Evolutionary conservation across 257 asterid genomes (phyloP).

Genomic region (Nicotiana sylvestris): DNA sequence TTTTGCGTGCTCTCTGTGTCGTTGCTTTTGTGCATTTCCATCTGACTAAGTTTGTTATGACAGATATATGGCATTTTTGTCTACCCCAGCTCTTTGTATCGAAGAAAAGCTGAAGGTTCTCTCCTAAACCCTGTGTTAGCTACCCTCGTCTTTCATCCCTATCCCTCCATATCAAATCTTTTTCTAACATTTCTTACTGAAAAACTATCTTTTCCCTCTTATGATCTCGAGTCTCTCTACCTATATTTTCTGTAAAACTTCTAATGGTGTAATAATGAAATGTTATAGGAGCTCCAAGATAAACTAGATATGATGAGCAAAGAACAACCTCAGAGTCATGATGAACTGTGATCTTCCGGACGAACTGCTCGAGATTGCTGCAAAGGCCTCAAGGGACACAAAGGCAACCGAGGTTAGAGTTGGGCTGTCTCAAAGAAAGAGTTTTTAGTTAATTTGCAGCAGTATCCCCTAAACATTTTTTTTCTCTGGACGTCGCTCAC

Average conservation of each 20-base stretch:
- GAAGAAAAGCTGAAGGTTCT: slow-evolving; percentile 76
- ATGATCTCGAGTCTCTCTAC: not conserved
- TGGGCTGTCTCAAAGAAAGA: not conserved
- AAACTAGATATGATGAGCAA: slow-evolving; percentile 55
- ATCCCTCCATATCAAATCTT: not conserved
- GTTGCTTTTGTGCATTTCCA: not conserved
- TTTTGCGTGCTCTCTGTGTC: not conserved
- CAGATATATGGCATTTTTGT: slow-evolving; percentile 74
- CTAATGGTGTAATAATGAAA: not conserved
- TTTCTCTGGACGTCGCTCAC: not conserved
- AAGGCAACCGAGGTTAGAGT: not conserved
- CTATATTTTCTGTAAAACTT: not conserved
- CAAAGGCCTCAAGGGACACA: not conserved
- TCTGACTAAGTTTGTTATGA: slow-evolving; percentile 21
- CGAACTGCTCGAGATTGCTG: not conserved
- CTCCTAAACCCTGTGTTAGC: not conserved
- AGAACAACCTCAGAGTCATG: slow-evolving; percentile 60
- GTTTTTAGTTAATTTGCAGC: not conserved
- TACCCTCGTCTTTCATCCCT: not conserved
- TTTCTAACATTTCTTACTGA: not conserved
- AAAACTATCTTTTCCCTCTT: not conserved
- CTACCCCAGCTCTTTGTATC: slow-evolving; percentile 78
- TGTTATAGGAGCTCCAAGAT: slow-evolving; percentile 63
- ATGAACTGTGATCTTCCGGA: slow-evolving; percentile 57
- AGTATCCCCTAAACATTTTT: not conserved